These are phyloP conservation scores for Cryptosporidium ryanae DNA, from an alignment of 169 alveolate species.

Conservation along the genomic window DNA sequence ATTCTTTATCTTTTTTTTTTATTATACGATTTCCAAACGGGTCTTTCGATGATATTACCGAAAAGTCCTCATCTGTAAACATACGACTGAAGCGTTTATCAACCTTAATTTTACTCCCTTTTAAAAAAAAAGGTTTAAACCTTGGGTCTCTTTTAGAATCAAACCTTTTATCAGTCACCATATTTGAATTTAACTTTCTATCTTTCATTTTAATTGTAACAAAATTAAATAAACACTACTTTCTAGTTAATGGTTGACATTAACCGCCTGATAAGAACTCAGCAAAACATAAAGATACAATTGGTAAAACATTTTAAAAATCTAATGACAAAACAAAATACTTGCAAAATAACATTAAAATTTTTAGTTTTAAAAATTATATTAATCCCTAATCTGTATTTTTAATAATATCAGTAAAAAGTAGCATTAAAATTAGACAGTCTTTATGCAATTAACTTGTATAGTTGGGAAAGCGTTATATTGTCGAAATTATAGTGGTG, in stretches of 20 bases:
- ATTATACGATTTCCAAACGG: slow-evolving; percentile 82
- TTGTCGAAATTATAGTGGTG: slow-evolving; percentile 50
- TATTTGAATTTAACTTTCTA: background rate
- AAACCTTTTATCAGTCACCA: slow-evolving; percentile 4
- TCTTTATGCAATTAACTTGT: background rate
- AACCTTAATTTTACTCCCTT: slow-evolving; percentile 82
- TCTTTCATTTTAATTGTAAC: background rate
- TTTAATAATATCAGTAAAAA: background rate
- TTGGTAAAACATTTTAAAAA: background rate
- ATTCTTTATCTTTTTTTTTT: slow-evolving; percentile 67
- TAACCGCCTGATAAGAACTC: background rate
- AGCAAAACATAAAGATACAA: background rate
- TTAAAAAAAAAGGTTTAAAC: slow-evolving; percentile 80
- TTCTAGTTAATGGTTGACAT: background rate
- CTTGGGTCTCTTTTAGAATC: slow-evolving; percentile 78
- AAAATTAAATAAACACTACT: background rate
- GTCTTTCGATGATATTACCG: slow-evolving; percentile 79
- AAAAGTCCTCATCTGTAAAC: slow-evolving; percentile 82
- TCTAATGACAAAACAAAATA: background rate
- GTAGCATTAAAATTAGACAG: background rate
- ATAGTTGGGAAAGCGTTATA: slow-evolving; percentile 18
- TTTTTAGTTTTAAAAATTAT: background rate
- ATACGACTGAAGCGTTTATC: slow-evolving; percentile 83
- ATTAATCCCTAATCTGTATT: background rate
- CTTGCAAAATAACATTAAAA: background rate